These are phyloP conservation scores for Lecanicillium sp. DNA, from an alignment of 2,329 filamentous ascomycete species.

Conservation along the genomic window DNA sequence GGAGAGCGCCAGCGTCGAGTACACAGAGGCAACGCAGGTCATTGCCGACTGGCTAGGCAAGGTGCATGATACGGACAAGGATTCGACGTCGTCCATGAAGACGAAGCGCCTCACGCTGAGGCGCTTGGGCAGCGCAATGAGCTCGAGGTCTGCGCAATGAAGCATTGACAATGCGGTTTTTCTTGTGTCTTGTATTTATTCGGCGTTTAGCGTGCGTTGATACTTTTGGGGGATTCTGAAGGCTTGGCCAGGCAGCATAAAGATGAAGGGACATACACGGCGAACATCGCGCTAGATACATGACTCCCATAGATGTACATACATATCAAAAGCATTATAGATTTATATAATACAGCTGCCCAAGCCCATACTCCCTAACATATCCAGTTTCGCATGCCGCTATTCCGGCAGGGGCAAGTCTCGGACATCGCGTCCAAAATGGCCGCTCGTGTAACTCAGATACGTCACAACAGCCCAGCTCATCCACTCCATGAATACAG, in stretches of 20 bases:
- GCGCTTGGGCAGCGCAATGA: conserved; percentile 23
- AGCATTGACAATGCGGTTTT: too few relatives aligned
- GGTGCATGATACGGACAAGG: conserved; percentile 26
- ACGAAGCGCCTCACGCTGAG: conserved; percentile 22
- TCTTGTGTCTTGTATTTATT: too few relatives aligned
- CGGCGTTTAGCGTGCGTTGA: too few relatives aligned
- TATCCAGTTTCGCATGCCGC: too few relatives aligned
- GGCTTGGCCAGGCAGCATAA: too few relatives aligned
- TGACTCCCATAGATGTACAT: too few relatives aligned
- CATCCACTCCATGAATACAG: conserved; percentile 16
- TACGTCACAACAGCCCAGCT: conserved; percentile 16
- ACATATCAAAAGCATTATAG: too few relatives aligned
- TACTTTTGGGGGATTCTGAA: too few relatives aligned
- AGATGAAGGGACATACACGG: too few relatives aligned
- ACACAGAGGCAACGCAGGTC: conserved; percentile 32
- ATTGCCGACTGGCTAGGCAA: conserved; percentile 35
- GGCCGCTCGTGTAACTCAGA: conserved; percentile 11
- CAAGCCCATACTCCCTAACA: too few relatives aligned
- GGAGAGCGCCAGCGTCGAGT: conserved; percentile 36
- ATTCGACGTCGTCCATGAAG: conserved; percentile 26
- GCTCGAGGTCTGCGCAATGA: conserved; percentile 15
- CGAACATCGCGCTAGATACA: too few relatives aligned
- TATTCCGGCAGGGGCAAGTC: conserved; percentile 11
- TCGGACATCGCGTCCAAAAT: conserved; percentile 15
- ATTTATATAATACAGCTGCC: too few relatives aligned